Evolutionary conservation across 2,329 filamentous ascomycete species (phyloP).

Genomic region (Tolypocladium pustulatum): DNA sequence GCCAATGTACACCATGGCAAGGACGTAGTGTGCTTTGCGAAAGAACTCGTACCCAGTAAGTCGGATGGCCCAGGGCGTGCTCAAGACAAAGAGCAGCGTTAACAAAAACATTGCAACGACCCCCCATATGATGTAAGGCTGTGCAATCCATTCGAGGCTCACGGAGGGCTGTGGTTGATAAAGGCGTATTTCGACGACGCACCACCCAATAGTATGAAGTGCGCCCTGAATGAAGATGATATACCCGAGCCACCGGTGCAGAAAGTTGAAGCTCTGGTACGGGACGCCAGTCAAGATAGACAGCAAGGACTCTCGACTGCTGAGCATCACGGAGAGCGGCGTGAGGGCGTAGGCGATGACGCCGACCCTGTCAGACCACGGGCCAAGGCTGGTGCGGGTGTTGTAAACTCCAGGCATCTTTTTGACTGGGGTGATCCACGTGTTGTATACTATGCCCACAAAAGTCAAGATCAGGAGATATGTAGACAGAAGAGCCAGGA

Average conservation of each 20-base stretch:
- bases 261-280: conserved; percentile 67
- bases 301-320: conserved; percentile 59
- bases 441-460: conserved; percentile 56
- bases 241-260: conserved; percentile 67
- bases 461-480: conserved; percentile 63
- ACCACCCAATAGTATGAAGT: conserved; percentile 64
- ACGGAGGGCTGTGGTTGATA: conserved; percentile 62
- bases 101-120: conserved; percentile 57
- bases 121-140: conserved; percentile 65
- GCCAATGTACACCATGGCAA: conserved; percentile 65
- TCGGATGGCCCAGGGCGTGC: conserved; percentile 45
- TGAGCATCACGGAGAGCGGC: conserved; percentile 56
- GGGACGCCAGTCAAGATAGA: conserved; percentile 62
- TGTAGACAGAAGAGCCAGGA: conserved; percentile 43
- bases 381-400: conserved; percentile 54
- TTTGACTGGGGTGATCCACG: conserved; percentile 60
- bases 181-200: conserved; percentile 51
- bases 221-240: conserved; percentile 59
- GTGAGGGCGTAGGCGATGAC: conserved; percentile 65
- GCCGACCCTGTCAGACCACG: conserved; percentile 59
- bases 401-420: conserved; percentile 44
- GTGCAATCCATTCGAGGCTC: conserved; percentile 44
- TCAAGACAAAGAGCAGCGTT: conserved; percentile 49
- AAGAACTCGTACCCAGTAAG: conserved; percentile 69
- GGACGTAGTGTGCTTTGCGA: conserved; percentile 61